These are phyloP conservation scores for Trichoderma harzianum DNA, from an alignment of 2,329 filamentous ascomycete species.

Conservation along the genomic window DNA sequence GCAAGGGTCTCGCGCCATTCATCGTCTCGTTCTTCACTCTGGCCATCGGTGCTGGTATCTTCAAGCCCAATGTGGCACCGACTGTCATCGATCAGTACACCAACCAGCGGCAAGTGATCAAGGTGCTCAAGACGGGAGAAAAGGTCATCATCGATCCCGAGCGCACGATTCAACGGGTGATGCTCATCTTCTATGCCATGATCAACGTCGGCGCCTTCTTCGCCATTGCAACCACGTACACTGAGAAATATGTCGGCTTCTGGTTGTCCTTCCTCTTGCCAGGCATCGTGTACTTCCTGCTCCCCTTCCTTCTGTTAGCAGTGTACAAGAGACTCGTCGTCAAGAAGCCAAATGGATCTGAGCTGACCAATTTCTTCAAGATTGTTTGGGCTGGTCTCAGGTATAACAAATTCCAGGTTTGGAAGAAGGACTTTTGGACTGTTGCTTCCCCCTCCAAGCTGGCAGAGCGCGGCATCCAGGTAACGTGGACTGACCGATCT, in stretches of 20 bases:
- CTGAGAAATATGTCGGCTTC: constrained; percentile 19
- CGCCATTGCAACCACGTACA: constrained; percentile 16
- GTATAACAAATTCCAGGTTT: constrained; percentile 12
- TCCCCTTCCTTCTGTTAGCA: constrained; percentile 6
- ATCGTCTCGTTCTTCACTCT: constrained; percentile 16
- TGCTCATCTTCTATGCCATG: constrained; percentile 17
- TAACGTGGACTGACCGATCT: constrained; percentile 14
- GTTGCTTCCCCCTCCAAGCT: constrained; percentile 9
- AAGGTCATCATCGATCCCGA: constrained; percentile 19
- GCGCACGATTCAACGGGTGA: constrained; percentile 14
- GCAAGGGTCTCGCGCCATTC: constrained; percentile 17
- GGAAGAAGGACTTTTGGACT: constrained; percentile 18
- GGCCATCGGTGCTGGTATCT: constrained; percentile 17
- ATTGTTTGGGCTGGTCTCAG: constrained; percentile 12
- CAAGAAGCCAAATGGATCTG: constrained; percentile 14
- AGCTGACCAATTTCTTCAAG: constrained; percentile 14
- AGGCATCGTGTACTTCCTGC: constrained; percentile 15
- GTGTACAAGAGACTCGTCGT: constrained; percentile 10
- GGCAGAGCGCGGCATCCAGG: constrained; percentile 3
- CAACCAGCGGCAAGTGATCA: constrained; percentile 13
- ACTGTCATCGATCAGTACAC: constrained; percentile 17
- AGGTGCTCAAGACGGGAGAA: constrained; percentile 19
- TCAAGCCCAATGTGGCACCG: constrained; percentile 19
- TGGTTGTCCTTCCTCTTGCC: constrained; percentile 18
- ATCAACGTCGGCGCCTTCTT: constrained; percentile 20